Percentiles rank a stretch among this genome's conserved stretches.
Conservation (phyloP, 345 rosid genomes). For the Boechera retrofracta region DNA sequence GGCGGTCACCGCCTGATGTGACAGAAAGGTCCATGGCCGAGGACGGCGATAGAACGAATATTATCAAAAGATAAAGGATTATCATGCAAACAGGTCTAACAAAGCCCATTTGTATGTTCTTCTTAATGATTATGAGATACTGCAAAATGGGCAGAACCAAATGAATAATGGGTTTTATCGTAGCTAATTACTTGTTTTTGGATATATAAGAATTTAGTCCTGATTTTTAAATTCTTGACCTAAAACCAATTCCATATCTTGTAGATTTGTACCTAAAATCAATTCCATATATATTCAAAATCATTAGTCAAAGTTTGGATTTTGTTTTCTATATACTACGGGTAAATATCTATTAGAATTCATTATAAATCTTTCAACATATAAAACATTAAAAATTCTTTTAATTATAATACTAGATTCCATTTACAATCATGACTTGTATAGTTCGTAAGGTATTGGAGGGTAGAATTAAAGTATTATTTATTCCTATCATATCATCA, state of each 20-base stretch:
- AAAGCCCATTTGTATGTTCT: slow-evolving; percentile 44
- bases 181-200: neutral
- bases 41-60: slow-evolving; percentile 46
- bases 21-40: slow-evolving; percentile 69
- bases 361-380: too few species aligned
- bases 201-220: neutral
- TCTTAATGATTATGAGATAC: neutral
- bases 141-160: neutral
- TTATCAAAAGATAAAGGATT: slow-evolving; percentile 45
- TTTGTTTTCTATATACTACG: neutral
- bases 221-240: neutral
- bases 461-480: neutral
- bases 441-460: too few species aligned
- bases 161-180: neutral
- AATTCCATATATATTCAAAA: neutral
- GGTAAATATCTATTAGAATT: neutral
- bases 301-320: neutral
- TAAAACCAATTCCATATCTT: neutral
- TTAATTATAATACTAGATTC: too few species aligned
- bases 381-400: too few species aligned
- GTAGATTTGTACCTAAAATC: too few species aligned
- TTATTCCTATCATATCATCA: neutral
- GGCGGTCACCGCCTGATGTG: slow-evolving; percentile 54
- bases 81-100: slow-evolving; percentile 42
- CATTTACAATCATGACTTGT: too few species aligned